phyloP scores from a whole-genome alignment of 441 rosid species.

The Omphalea diandra region DNA sequence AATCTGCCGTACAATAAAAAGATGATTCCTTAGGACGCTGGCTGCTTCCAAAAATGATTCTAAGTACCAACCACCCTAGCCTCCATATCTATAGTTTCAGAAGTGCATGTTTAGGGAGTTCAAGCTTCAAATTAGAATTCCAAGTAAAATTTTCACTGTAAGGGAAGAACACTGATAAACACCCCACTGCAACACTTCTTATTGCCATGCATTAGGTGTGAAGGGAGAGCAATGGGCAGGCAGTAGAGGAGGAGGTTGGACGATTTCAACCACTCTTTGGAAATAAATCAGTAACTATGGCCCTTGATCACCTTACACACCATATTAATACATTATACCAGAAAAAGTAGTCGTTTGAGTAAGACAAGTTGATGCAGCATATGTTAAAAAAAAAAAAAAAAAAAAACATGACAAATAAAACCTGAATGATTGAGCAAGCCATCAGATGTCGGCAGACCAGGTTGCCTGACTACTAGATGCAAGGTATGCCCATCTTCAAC shows the following conservation, averaged over 20 bases:
- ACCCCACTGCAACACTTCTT: background rate
- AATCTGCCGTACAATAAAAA: background rate
- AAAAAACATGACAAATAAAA: constrained; percentile 17
- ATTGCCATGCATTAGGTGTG: too few species aligned
- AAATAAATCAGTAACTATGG: constrained; percentile 2
- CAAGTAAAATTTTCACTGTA: background rate
- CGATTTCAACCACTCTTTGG: background rate
- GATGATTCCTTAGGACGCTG: background rate
- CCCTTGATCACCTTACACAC: background rate
- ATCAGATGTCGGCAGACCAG: constrained; percentile 40
- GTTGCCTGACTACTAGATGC: constrained; percentile 65
- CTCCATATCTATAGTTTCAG: background rate
- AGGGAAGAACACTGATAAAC: background rate
- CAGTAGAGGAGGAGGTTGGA: too few species aligned
- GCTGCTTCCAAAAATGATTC: background rate
- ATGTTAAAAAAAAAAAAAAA: too few species aligned
- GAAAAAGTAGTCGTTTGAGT: background rate
- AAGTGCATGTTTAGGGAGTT: background rate
- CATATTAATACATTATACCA: background rate
- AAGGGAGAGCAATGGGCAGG: too few species aligned
- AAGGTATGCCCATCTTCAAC: constrained; percentile 72
- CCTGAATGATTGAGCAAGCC: constrained; percentile 44
- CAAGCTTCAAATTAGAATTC: background rate
- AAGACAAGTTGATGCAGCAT: background rate
- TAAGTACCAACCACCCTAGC: background rate